Percentiles rank a stretch among this genome's conserved stretches.
Evolutionary conservation across 257 asterid genomes (phyloP).

Genomic region (Scutellaria barbata): DNA sequence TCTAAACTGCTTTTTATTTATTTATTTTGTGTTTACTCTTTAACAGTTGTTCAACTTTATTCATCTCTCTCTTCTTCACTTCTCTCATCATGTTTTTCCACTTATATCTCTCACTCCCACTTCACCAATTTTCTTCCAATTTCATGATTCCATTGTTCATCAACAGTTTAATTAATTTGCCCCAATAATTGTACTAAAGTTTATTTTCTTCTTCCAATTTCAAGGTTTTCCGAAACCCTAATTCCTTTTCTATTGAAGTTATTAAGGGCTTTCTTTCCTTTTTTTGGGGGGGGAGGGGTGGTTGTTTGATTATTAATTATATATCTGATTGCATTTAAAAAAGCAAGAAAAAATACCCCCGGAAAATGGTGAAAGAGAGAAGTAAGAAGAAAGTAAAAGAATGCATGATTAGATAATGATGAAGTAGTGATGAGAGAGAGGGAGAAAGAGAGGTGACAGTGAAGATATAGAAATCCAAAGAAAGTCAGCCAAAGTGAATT

Average conservation of each 20-base stretch:
- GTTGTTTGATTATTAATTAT: neutral
- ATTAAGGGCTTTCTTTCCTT: neutral
- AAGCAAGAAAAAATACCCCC: conserved; percentile 44
- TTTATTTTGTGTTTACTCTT: conserved; percentile 42
- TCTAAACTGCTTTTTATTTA: conserved; percentile 14
- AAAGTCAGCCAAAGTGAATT: conserved; percentile 64
- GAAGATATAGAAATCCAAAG: conserved; percentile 39
- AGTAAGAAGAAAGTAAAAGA: conserved; percentile 29
- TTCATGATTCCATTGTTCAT: conserved; percentile 38
- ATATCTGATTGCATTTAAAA: no score
- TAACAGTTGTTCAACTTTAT: conserved; percentile 42
- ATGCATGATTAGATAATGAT: conserved; percentile 85
- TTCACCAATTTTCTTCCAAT: neutral
- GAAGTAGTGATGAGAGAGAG: conserved; percentile 56
- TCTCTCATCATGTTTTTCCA: conserved; percentile 34
- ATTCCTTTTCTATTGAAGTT: no score
- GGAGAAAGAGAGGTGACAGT: conserved; percentile 36
- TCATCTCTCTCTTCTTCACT: conserved; percentile 19
- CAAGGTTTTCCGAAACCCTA: conserved; percentile 32
- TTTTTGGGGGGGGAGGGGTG: neutral
- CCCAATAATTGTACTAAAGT: neutral
- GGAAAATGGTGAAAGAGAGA: conserved; percentile 49
- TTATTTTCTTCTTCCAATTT: neutral
- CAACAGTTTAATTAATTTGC: conserved; percentile 35
- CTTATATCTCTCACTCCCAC: conserved; percentile 24